Evolutionary conservation across 768 basidiomycete genomes (phyloP), one percentile per base, ranked within the genome.

Genomic region (Phanerochaete sordida): DNA sequence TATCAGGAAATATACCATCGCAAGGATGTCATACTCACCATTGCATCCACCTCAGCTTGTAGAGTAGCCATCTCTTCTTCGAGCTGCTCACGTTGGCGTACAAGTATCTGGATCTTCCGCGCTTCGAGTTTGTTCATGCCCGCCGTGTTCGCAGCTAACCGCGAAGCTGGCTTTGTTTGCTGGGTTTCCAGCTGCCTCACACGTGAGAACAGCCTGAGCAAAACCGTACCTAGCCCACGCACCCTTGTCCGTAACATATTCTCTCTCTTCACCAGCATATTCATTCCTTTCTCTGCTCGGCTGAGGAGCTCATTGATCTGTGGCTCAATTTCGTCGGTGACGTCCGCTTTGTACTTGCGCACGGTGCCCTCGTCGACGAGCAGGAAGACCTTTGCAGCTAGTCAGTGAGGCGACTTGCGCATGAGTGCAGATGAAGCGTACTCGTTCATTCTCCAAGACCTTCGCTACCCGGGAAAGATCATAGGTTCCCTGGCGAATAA

Each of bases 261-360:
- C 63, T 88, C 86, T 67, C 83, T 84, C 76, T 87, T 88, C 63
- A 79, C 74, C 56, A 93, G 71, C 9, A 76, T 68, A 28, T 81
- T 78, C 33, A 92, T 71, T 1, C 89, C 90, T 65, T 83, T 84
- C 66, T 91, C 86, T 0, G 90, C 86, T 24, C 83, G 81, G 57
- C 84, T 79, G 21, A 91, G 80, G 16, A 93, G 82, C 63, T 93
- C 90, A 48, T 79, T 83, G 21, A 93, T 87, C 30, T 88, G 84
- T 19, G 91, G 91, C 61, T 93, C 91, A 11, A 93, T 84, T 69
- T 92, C 91, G 55, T 90, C 88, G 1, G 83, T 85, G 43, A 93
- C 77, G 45, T 87, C 86, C 1, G 85, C 74, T 67, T 92, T 91
- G 75, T 93, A 91, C 71, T 76, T 79, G 56, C 81, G 80, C n/a